Evolutionary conservation across 805 yeast species (phyloP), one percentile per base, ranked within the genome.

Genomic region (Yamadazyma scolyti): DNA sequence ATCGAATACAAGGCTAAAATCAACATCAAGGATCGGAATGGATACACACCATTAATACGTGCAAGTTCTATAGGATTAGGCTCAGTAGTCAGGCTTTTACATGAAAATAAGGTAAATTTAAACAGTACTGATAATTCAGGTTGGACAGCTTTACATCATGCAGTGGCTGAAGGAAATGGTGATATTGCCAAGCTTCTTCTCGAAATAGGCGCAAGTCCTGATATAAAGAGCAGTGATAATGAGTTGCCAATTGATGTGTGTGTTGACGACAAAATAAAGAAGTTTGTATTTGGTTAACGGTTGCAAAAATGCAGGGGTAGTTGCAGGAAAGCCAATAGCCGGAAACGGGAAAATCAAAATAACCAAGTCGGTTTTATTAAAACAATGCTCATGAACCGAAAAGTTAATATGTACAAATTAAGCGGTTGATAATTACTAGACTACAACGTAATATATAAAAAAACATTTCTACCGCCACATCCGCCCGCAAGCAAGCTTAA

Each of bases 101-200:
- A 64, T 25, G 57, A 68, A 4, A 74, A 73, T 2, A 72, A 71
- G 27, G 75, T 81, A 1, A 82, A 84, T 6, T 52, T 88, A 14
- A 83, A 87, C 46, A 68, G 79, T 3, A 71, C 73, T 22, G 97
- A 89, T 49, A 42, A 43, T 9, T 69, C 70, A 31, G 93, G 95
- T 0, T 86, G 93, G 88, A 82, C 95, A 0, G 79, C 96, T 1
- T 53, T 90, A 37, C 95, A 86, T 53, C 95, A 86, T 56, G 96
- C 97, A 0, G 58, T 82, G 34, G 87, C 95, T 0, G 97, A 89
- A 56, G 96, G 96, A 0, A 80, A 79, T 45, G 88, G 82, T 1
- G 95, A 84, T 36, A 75, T 76, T 8, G 95, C 84, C 0, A 64
- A 77, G 1, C 47, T 63, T 20, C 58, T 89, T 27, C 77, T 79